Base-by-base conservation (phyloP, 768 basidiomycete genomes). In the Lactarius deliciosus region DNA sequence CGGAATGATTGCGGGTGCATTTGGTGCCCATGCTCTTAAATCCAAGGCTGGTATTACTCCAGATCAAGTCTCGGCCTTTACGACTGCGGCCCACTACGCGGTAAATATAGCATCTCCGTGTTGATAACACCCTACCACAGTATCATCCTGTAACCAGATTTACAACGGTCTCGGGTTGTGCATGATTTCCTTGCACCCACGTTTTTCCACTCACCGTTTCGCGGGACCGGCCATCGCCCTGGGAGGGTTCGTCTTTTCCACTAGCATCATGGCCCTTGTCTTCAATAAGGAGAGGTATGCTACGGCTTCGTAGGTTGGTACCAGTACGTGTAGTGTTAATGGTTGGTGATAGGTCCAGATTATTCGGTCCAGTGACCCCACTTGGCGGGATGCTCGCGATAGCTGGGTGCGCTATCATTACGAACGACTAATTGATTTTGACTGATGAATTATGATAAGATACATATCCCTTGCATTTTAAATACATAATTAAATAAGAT, bases 131-230 rank as follows among this genome's bases (percentile, higher is more conserved):
- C 22, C 18, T 38, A 40, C 41, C 54, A 50, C 30, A 5, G 45
- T n/a, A 53, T 47, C 22, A 47, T 40, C 53, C 50, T 54, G 41
- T 25, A 28, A 20, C 5, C 54, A 91, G 89, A 78, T 90, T 47
- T 83, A 81, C 73, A 90, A 91, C 64, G 90, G 90, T 16, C 80
- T 92, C 13, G 87, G 81, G 0, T 76, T 91, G 63, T 75, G 91
- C 71, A 74, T 84, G 11, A 72, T 90, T 13, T 89, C 89, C 1
- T 72, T 85, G 73, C 87, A 91, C 75, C 85, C 81, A 2, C 81
- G 81, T 38, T 89, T 90, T 72, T 75, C 84, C 0, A 64, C 70
- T 0, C 87, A 90, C 72, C 77, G 79, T 11, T 90, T 90, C 72
- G 84, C 89, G 30, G 89, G 87, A 5, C 87, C 85, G 2, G 87